Evolutionary conservation across 352 stramenopile species (phyloP).

Genomic region (Pythium sukuiense): DNA sequence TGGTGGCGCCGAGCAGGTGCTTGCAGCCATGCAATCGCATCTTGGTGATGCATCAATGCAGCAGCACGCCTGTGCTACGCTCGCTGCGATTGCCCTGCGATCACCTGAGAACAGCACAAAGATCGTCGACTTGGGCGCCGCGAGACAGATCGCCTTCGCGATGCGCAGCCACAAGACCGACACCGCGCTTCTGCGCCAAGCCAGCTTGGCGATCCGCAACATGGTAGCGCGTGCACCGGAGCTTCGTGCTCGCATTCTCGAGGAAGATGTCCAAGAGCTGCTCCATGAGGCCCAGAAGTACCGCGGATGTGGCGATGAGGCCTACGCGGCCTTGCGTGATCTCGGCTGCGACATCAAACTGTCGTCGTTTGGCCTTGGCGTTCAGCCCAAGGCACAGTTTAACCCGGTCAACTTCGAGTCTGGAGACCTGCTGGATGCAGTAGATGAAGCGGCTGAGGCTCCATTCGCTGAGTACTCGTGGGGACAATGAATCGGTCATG

Average conservation of each 20-base stretch:
- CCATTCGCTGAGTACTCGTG: constrained; percentile 40
- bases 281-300: constrained; percentile 62
- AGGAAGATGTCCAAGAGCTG: constrained; percentile 65
- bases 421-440: constrained; percentile 46
- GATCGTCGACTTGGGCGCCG: constrained; percentile 53
- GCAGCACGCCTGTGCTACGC: constrained; percentile 69
- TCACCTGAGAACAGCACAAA: constrained; percentile 59
- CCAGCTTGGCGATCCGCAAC: constrained; percentile 78
- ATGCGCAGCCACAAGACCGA: constrained; percentile 54
- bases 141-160: constrained; percentile 46
- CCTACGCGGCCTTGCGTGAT: constrained; percentile 74
- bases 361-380: constrained; percentile 48
- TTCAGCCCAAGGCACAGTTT: constrained; percentile 45
- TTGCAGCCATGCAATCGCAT: constrained; percentile 61
- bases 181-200: constrained; percentile 60
- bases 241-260: constrained; percentile 55
- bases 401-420: constrained; percentile 69
- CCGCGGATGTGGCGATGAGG: constrained; percentile 72
- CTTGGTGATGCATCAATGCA: constrained; percentile 53
- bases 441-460: constrained; percentile 54
- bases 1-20: constrained; percentile 46
- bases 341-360: constrained; percentile 72
- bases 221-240: constrained; percentile 67
- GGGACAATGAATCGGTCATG: not conserved
- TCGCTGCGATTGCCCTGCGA: constrained; percentile 68